These are phyloP conservation scores for Rhodotorula mucilaginosa DNA, from an alignment of 1,284 basidiomycete species.

Conservation along the genomic window DNA sequence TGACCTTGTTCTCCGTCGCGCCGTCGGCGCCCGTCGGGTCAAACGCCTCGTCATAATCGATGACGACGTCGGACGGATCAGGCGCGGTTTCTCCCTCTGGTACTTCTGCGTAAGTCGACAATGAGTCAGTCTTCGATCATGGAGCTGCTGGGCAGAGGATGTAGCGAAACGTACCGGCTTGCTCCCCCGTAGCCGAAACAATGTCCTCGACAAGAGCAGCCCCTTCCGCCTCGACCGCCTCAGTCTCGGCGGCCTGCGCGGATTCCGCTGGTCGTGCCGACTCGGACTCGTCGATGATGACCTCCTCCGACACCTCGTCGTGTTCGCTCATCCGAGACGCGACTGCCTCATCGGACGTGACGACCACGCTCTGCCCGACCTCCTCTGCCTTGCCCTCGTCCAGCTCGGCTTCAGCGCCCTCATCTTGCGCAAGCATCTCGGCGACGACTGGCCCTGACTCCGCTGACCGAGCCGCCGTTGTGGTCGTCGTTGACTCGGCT, in stretches of 20 bases:
- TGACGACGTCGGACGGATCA: slow-evolving; percentile 31
- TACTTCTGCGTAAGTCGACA: neutral
- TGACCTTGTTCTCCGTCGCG: no score
- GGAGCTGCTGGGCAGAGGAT: no score
- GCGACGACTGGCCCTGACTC: no score
- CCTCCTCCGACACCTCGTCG: neutral
- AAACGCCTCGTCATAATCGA: slow-evolving; percentile 37
- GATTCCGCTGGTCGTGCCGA: neutral
- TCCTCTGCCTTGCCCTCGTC: neutral
- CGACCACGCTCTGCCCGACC: neutral
- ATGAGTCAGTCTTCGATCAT: neutral
- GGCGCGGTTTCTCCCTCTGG: slow-evolving; percentile 1
- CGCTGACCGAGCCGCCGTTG: no score
- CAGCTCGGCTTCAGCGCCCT: neutral
- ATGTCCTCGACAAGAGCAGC: neutral
- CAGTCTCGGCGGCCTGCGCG: neutral
- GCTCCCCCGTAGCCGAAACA: neutral
- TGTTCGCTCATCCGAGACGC: neutral
- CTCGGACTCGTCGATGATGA: neutral
- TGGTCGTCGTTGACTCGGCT: no score
- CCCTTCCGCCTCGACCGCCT: neutral
- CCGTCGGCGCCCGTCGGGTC: slow-evolving; percentile 1
- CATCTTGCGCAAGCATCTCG: neutral
- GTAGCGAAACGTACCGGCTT: neutral
- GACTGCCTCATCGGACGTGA: neutral